phyloP scores from a whole-genome alignment of 176 grass and related monocot species.

The Cenchrus americanus region DNA sequence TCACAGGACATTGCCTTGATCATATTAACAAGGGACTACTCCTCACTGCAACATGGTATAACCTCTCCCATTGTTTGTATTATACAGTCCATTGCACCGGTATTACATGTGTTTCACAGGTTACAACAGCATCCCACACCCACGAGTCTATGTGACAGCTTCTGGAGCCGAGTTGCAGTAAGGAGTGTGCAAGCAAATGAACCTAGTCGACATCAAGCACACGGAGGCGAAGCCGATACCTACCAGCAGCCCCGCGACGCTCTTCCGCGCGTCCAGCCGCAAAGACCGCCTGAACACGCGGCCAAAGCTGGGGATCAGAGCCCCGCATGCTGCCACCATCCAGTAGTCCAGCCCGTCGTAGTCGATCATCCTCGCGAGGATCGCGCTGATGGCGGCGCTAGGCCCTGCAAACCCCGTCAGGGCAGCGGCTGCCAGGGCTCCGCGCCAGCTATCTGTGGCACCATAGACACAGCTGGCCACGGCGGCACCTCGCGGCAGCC shows the following conservation, averaged over 20 bases:
- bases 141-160: constrained; percentile 74
- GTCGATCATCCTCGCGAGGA: constrained; percentile 82
- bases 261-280: constrained; percentile 72
- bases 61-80: not conserved
- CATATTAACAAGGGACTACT: not conserved
- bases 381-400: constrained; percentile 75
- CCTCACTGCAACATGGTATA: not conserved
- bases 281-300: constrained; percentile 71
- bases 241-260: constrained; percentile 69
- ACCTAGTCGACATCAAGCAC: constrained; percentile 91
- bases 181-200: constrained; percentile 97
- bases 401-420: constrained; percentile 85
- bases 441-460: constrained; percentile 92
- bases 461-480: constrained; percentile 87
- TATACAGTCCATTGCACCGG: constrained; percentile 33
- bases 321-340: constrained; percentile 91
- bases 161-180: constrained; percentile 99
- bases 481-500: constrained; percentile 83
- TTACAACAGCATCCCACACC: not conserved
- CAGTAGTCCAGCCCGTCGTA: constrained; percentile 85
- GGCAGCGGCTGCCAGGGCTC: constrained; percentile 78
- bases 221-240: constrained; percentile 74
- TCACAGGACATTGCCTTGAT: not conserved
- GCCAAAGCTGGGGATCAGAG: constrained; percentile 78
- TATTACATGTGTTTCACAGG: constrained; percentile 48